Percentiles rank a stretch among this genome's conserved stretches.
Conservation (phyloP, 2,329 filamentous ascomycete species). For the Pseudocercospora fijiensis region DNA sequence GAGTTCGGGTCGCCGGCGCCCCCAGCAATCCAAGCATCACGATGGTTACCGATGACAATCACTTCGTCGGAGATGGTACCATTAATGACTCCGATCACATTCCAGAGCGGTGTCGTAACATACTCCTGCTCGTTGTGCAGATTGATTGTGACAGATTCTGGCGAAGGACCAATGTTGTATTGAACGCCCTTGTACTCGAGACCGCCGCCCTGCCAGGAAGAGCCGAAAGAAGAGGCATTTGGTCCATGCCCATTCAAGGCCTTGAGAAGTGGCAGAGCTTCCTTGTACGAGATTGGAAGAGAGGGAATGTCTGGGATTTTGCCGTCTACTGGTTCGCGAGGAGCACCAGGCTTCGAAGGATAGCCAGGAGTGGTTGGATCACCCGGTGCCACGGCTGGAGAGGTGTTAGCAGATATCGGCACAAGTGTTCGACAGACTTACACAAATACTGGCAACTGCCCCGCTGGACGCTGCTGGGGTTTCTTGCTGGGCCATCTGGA, state of each 20-base stretch:
- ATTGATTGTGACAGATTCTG: slow-evolving; percentile 60
- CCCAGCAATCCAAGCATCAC: slow-evolving; percentile 87
- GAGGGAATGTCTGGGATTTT: slow-evolving; percentile 84
- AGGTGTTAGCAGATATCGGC: slow-evolving; percentile 2
- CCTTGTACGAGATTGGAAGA: slow-evolving; percentile 81
- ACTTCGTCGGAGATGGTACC: slow-evolving; percentile 83
- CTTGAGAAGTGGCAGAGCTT: slow-evolving; percentile 83
- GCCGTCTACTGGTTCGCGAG: slow-evolving; percentile 67
- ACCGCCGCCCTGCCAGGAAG: slow-evolving; percentile 66
- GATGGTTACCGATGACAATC: slow-evolving; percentile 85
- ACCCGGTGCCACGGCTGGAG: slow-evolving; percentile 57
- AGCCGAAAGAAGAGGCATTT: slow-evolving; percentile 69
- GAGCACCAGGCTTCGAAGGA: slow-evolving; percentile 84
- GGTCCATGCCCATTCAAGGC: slow-evolving; percentile 88
- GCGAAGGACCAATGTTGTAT: slow-evolving; percentile 82
- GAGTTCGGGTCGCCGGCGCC: slow-evolving; percentile 81
- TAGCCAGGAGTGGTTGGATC: slow-evolving; percentile 93
- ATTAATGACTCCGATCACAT: slow-evolving; percentile 90
- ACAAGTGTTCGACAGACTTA: slow-evolving; percentile 28
- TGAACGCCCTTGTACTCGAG: slow-evolving; percentile 76
- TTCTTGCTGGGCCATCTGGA: slow-evolving; percentile 79
- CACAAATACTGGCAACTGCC: slow-evolving; percentile 70
- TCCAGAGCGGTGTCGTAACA: slow-evolving; percentile 54
- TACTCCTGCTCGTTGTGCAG: slow-evolving; percentile 53
- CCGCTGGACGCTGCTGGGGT: slow-evolving; percentile 85